These are phyloP conservation scores for Acarospora socialis DNA, from an alignment of 2,329 filamentous ascomycete genomes.

Conservation along the genomic window DNA sequence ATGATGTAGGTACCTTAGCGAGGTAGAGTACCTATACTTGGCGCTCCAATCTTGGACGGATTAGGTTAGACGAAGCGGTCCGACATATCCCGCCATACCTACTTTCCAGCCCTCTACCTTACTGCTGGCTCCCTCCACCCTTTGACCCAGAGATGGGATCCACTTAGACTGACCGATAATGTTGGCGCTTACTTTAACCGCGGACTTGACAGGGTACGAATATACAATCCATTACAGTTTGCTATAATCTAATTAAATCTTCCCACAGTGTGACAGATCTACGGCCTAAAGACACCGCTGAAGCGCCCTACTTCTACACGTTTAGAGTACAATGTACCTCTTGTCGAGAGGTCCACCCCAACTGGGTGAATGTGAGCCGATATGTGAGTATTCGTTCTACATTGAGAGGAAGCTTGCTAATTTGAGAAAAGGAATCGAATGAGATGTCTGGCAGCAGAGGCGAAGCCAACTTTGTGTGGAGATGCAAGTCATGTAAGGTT, in stretches of 20 bases:
- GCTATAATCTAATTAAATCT: constrained; percentile 2
- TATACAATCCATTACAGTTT: background rate
- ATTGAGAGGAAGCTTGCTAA: background rate
- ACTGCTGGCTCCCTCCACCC: too few relatives aligned
- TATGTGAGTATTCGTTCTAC: constrained; percentile 49
- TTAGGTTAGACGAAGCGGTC: too few relatives aligned
- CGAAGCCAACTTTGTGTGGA: constrained; percentile 99
- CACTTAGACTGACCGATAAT: too few relatives aligned
- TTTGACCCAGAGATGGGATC: too few relatives aligned
- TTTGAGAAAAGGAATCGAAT: constrained; percentile 54
- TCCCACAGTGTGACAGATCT: constrained; percentile 69
- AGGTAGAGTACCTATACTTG: too few relatives aligned
- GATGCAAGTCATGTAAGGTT: constrained; percentile 95
- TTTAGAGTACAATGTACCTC: constrained; percentile 99
- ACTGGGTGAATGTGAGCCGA: constrained; percentile 71
- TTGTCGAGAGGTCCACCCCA: constrained; percentile 79
- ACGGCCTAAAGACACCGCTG: constrained; percentile 65
- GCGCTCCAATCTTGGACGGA: too few relatives aligned
- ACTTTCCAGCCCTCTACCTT: too few relatives aligned
- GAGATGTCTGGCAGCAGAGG: constrained; percentile 87
- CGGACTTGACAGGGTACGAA: constrained; percentile 21
- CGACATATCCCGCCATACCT: too few relatives aligned
- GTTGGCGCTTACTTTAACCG: constrained; percentile 26
- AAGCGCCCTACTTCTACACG: constrained; percentile 84
- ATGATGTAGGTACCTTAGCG: too few relatives aligned